Evolutionary conservation across 306 rosid genomes (phyloP), one percentile per base, ranked within the genome.

Genomic region (Senna tora): DNA sequence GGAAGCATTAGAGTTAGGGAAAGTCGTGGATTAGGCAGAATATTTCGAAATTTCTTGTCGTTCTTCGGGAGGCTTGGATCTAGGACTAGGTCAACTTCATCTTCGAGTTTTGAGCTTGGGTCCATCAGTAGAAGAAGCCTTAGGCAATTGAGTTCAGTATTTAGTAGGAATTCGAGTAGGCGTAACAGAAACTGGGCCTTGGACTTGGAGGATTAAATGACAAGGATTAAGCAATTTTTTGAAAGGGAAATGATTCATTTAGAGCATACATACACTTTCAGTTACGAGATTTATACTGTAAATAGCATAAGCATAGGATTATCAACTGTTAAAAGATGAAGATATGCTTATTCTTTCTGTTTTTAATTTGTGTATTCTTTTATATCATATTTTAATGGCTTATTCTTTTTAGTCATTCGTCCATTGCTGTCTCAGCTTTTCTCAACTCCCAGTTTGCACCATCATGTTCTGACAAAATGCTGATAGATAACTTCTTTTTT

Each of bases 1-100:
- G 87, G 97, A 57, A 81, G 87, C 49, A 83, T 56, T 14, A 74
- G 94, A 36, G 87, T 87, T 13, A 74, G 90, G 52, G 97, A 93
- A 39, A 87, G 80, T 19, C 79, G 85, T 7, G 91, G 97, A 15
- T 15, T 94, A 52, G 84, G 90, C 0, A 82, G 97, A 63, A 75
- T 79, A 54, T 83, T 91, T 43, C 89, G 91, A 0, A 89, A 75
- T 70, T 65, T 88, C 19, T 56, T 82, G 3, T 86, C 98, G 4
- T 84, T 89, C 34, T 81, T 82, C 21, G 79, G 96, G 22, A 86
- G 90, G 43, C 55, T 81, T n/a, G 79, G 91, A 20, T 74, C 80
- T 8, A 75, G 67, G 45, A 72, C 80, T 8, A 75, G 67, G 45
- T 67, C 87, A 9, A 46, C 77, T 0, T 25, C 52, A 2, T 41